These are phyloP conservation scores for Delitschia confertaspora DNA, from an alignment of 495 filamentous ascomycete genomes.

Conservation along the genomic window DNA sequence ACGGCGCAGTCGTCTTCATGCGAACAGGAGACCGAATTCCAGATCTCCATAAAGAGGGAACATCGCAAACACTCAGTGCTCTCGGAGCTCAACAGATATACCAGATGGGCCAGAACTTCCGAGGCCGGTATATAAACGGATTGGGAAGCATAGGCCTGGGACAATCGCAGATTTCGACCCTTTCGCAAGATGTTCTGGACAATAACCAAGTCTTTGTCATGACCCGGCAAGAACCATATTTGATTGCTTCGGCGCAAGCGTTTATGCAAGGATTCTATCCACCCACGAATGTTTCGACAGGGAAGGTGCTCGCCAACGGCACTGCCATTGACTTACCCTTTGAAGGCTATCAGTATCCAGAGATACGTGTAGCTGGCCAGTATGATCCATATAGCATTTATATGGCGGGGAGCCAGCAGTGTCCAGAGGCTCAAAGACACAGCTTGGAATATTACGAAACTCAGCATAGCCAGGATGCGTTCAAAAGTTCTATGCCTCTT, in stretches of 20 bases:
- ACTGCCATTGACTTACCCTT: conserved; percentile 50
- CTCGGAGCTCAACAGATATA: conserved; percentile 61
- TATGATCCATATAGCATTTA: conserved; percentile 48
- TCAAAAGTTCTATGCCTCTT: conserved; percentile 1
- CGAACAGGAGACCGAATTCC: conserved; percentile 59
- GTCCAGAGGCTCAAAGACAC: conserved; percentile 33
- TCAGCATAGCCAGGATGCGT: conserved; percentile 1
- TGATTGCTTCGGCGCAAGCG: conserved; percentile 54
- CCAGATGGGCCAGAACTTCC: conserved; percentile 52
- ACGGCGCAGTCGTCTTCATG: conserved; percentile 62
- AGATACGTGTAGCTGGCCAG: conserved; percentile 43
- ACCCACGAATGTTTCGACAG: conserved; percentile 40
- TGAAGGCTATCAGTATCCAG: conserved; percentile 65
- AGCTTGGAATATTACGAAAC: conserved; percentile 34
- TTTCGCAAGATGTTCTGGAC: conserved; percentile 41
- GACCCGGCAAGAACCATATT: conserved; percentile 42
- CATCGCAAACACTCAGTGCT: conserved; percentile 45
- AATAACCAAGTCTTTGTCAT: conserved; percentile 41
- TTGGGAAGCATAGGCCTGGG: conserved; percentile 30
- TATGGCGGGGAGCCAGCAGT: conserved; percentile 51
- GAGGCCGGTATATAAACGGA: conserved; percentile 34
- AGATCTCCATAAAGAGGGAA: not conserved
- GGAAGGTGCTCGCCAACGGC: conserved; percentile 50
- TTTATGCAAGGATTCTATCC: conserved; percentile 82
- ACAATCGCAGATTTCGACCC: conserved; percentile 34